A percentile compares a stretch with the other conserved stretches of the same genome.
Evolutionary conservation across 2,329 filamentous ascomycete genomes (phyloP).

Genomic region (Apiospora phragmitis): DNA sequence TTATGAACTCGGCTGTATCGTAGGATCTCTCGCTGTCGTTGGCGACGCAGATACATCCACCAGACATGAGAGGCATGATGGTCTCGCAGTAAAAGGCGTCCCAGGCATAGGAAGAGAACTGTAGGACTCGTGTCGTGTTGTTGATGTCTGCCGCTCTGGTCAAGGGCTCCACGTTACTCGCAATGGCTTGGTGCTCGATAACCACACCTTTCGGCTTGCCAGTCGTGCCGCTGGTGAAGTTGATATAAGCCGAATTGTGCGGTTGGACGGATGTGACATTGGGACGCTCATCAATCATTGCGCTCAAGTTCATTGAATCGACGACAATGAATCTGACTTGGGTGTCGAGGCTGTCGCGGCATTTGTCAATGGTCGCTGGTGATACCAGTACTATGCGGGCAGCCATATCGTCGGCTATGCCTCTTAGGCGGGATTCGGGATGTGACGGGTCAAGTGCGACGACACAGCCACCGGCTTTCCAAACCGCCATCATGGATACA

Average conservation of each 20-base stretch:
- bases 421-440: slow-evolving; percentile 9
- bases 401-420: slow-evolving; percentile 5
- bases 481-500: slow-evolving; percentile 33
- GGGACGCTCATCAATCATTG: not conserved
- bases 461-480: slow-evolving; percentile 36
- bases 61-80: slow-evolving; percentile 9
- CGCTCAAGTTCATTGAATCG: slow-evolving; percentile 6
- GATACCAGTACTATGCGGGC: slow-evolving; percentile 13
- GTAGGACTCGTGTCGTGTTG: slow-evolving; percentile 41
- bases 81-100: slow-evolving; percentile 13
- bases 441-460: slow-evolving; percentile 18
- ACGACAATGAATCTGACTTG: slow-evolving; percentile 11
- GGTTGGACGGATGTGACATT: not conserved
- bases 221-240: slow-evolving; percentile 17
- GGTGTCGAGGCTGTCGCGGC: slow-evolving; percentile 1
- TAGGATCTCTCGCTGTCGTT: not conserved
- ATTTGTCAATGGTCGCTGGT: not conserved
- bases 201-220: slow-evolving; percentile 17
- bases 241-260: slow-evolving; percentile 5
- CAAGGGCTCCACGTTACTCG: slow-evolving; percentile 34
- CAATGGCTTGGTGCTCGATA: slow-evolving; percentile 13
- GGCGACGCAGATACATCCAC: slow-evolving; percentile 15
- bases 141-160: slow-evolving; percentile 39
- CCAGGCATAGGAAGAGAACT: slow-evolving; percentile 14
- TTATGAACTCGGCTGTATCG: not conserved